These are phyloP conservation scores for Boehmeria nivea DNA, from an alignment of 306 rosid genomes.

Conservation along the genomic window DNA sequence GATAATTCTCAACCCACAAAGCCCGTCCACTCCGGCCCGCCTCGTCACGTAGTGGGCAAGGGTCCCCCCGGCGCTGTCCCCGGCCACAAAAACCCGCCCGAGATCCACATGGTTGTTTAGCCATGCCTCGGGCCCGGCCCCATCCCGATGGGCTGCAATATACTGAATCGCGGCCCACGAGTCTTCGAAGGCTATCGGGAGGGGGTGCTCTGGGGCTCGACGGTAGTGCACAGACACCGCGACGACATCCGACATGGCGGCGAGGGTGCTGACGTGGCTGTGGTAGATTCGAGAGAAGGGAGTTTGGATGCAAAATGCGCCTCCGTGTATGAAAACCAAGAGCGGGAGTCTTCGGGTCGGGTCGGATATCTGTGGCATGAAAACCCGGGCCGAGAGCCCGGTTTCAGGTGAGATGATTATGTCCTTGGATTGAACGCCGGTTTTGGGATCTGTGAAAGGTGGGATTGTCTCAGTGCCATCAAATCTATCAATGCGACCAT, in stretches of 20 bases:
- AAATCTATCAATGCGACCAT: conserved; percentile 23
- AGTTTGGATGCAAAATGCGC: conserved; percentile 26
- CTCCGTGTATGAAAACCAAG: conserved; percentile 33
- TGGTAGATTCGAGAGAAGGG: conserved; percentile 26
- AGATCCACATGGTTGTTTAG: neutral
- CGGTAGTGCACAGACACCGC: conserved; percentile 5
- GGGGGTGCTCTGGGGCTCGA: conserved; percentile 3
- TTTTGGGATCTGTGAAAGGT: conserved; percentile 25
- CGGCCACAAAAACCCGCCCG: neutral
- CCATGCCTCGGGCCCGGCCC: conserved; percentile 1
- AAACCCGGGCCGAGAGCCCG: conserved; percentile 26
- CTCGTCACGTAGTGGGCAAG: conserved; percentile 1
- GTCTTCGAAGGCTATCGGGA: conserved; percentile 12
- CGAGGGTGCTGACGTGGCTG: conserved; percentile 8
- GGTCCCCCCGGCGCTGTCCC: neutral
- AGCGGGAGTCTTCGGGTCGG: conserved; percentile 20
- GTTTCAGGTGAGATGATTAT: conserved; percentile 24
- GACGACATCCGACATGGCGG: conserved; percentile 7
- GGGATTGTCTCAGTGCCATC: conserved; percentile 18
- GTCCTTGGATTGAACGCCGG: conserved; percentile 39
- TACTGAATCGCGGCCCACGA: conserved; percentile 1
- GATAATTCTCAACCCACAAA: neutral
- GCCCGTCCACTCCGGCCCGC: neutral
- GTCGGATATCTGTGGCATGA: conserved; percentile 16
- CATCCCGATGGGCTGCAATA: neutral